Conservation (phyloP, 805 yeast species). For the Jamesozyma jinghongensis region DNA sequence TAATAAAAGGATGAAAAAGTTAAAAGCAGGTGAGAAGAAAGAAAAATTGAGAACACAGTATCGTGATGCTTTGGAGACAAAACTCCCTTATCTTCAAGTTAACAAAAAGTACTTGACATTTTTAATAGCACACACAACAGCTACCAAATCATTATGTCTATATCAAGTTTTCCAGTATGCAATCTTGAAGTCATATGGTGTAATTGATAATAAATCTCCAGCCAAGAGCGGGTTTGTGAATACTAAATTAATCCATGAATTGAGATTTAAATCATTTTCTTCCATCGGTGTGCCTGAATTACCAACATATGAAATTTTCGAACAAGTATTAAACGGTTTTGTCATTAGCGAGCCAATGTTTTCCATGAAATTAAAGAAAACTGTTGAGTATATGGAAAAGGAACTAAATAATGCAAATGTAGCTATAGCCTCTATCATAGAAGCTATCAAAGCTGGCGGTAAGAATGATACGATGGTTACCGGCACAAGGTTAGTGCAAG, state of each 20-base stretch:
- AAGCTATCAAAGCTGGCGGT: constrained; percentile 17
- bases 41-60: constrained; percentile 32
- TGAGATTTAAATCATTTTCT: constrained; percentile 72
- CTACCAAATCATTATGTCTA: constrained; percentile 25
- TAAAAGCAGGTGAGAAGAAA: constrained; percentile 44
- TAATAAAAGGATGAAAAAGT: constrained; percentile 37
- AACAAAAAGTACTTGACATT: constrained; percentile 22
- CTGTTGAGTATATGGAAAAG: constrained; percentile 11
- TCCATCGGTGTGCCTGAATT: constrained; percentile 69
- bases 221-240: constrained; percentile 21
- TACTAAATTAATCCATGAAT: constrained; percentile 33
- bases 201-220: constrained; percentile 21
- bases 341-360: constrained; percentile 15
- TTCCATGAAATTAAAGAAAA: constrained; percentile 10
- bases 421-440: constrained; percentile 10
- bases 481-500: constrained; percentile 23
- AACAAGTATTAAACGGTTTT: constrained; percentile 16
- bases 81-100: constrained; percentile 31
- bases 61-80: constrained; percentile 24
- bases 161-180: constrained; percentile 31
- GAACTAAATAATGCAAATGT: constrained; percentile 13
- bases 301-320: constrained; percentile 37
- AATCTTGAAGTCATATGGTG: constrained; percentile 17
- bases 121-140: constrained; percentile 16
- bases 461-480: constrained; percentile 16